Conservation (phyloP, 306 rosid genomes). For the Prinsepia uniflora region DNA sequence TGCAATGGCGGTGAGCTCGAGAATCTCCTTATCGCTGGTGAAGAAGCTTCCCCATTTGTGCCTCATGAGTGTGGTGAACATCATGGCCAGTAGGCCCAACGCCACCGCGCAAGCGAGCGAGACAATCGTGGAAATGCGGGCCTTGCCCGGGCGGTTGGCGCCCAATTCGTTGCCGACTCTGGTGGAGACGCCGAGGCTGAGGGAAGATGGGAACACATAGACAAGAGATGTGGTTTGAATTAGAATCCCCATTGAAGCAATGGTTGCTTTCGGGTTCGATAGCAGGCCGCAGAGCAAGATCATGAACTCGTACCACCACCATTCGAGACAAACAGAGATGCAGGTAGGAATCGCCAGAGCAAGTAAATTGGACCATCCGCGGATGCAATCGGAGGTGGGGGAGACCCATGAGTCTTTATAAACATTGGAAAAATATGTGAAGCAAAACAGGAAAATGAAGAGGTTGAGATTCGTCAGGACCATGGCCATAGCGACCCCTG, state of each 20-base stretch:
- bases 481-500: slow-evolving; percentile 90
- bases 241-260: slow-evolving; percentile 88
- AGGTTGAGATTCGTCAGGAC: slow-evolving; percentile 68
- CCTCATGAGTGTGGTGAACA: slow-evolving; percentile 62
- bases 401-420: slow-evolving; percentile 85
- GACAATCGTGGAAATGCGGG: slow-evolving; percentile 71
- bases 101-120: slow-evolving; percentile 49
- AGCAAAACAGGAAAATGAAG: slow-evolving; percentile 51
- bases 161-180: slow-evolving; percentile 78
- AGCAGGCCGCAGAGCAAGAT: slow-evolving; percentile 78
- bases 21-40: slow-evolving; percentile 57
- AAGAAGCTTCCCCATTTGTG: slow-evolving; percentile 79
- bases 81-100: slow-evolving; percentile 63
- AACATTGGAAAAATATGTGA: slow-evolving; percentile 62
- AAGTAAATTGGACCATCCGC: slow-evolving; percentile 71
- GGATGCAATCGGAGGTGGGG: slow-evolving; percentile 63
- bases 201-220: slow-evolving; percentile 82
- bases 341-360: slow-evolving; percentile 79
- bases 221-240: slow-evolving; percentile 83
- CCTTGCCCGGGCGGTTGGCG: slow-evolving; percentile 67
- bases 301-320: slow-evolving; percentile 99
- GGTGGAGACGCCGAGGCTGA: slow-evolving; percentile 83
- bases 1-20: slow-evolving; percentile 66
- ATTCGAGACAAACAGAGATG: slow-evolving; percentile 84
- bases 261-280: slow-evolving; percentile 68